phyloP scores from a whole-genome alignment of 306 rosid species.

The Adenanthera pavonina region DNA sequence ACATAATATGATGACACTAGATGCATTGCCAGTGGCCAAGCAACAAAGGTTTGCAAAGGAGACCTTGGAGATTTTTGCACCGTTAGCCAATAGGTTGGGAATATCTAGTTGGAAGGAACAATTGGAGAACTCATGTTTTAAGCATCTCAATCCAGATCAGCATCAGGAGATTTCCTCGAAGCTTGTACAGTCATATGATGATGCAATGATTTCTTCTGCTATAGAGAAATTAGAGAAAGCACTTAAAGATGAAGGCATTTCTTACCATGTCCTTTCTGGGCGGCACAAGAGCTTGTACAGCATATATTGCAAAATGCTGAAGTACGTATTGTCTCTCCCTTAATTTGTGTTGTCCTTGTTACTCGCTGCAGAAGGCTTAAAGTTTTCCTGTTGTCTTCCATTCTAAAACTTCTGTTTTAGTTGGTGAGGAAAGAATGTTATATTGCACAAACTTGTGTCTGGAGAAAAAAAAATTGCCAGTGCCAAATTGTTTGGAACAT shows the following conservation, averaged over 20 bases:
- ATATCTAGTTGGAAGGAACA: conserved; percentile 93
- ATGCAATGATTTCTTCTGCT: conserved; percentile 78
- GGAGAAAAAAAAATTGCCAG: neutral
- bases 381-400: neutral
- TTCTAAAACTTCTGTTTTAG: neutral
- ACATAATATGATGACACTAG: conserved; percentile 95
- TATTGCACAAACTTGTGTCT: neutral
- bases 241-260: conserved; percentile 73
- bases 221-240: conserved; percentile 66
- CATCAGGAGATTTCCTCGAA: conserved; percentile 75
- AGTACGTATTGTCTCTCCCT: conserved; percentile 56
- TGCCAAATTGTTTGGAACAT: neutral
- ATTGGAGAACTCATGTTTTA: conserved; percentile 87
- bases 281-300: conserved; percentile 96
- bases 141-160: conserved; percentile 82
- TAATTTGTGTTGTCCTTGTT: neutral
- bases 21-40: conserved; percentile 75
- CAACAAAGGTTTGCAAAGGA: conserved; percentile 96
- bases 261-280: conserved; percentile 82
- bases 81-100: conserved; percentile 92
- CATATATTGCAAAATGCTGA: conserved; percentile 84
- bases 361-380: neutral
- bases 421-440: neutral
- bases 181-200: conserved; percentile 81
- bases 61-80: conserved; percentile 98